These are phyloP conservation scores for Carallia pectinifolia DNA, from an alignment of 345 rosid genomes.

Conservation along the genomic window DNA sequence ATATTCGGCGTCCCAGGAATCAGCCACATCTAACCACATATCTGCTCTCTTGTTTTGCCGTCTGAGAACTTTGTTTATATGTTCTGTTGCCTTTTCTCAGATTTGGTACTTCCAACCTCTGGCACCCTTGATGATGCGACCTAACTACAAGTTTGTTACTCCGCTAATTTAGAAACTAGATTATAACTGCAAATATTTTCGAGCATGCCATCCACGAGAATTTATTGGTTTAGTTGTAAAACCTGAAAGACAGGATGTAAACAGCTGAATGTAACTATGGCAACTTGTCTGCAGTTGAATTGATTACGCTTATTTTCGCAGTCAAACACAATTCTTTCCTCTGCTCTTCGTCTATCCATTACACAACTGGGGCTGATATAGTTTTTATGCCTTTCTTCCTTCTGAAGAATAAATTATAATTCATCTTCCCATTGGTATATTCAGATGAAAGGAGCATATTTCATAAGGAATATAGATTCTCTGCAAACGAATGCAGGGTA, in stretches of 20 bases:
- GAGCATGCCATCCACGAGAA: background rate
- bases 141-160: constrained; percentile 9
- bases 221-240: constrained; percentile 10
- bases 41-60: constrained; percentile 2
- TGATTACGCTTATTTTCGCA: background rate
- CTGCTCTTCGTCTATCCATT: too few species aligned
- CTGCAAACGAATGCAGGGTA: too few species aligned
- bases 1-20: constrained; percentile 13
- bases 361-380: too few species aligned
- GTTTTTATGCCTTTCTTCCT: too few species aligned
- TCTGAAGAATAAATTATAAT: too few species aligned
- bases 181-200: constrained; percentile 6
- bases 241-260: constrained; percentile 4
- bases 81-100: constrained; percentile 7
- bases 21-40: constrained; percentile 11
- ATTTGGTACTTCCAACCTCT: constrained; percentile 27
- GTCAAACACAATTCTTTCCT: too few species aligned
- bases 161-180: constrained; percentile 9
- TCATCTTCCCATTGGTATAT: too few species aligned
- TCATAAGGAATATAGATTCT: too few species aligned
- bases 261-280: constrained; percentile 7
- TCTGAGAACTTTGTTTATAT: constrained; percentile 23
- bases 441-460: too few species aligned
- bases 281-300: background rate
- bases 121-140: constrained; percentile 8